Evolutionary conservation across 2,329 filamentous ascomycete species (phyloP), one percentile per base, ranked within the genome.

Genomic region (Aureobasidium melanogenum): DNA sequence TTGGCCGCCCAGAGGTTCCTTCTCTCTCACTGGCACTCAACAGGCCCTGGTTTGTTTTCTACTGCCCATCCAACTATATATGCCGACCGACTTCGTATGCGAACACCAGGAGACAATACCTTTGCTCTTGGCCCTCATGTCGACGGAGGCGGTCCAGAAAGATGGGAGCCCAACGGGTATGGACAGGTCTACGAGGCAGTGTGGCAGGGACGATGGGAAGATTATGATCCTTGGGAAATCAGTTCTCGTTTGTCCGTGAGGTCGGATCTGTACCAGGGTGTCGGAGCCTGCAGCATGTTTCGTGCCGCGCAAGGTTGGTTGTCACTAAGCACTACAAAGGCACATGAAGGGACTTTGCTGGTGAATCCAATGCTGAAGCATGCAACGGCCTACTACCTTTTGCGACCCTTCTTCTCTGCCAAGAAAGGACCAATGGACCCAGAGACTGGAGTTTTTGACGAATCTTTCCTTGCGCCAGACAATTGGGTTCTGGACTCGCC

Each of bases 291-390:
- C 73, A 87, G 82, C 46, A 90, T 91, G 79, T 91, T 96, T 74
- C 82, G 92, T 36, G 88, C 91, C 81, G 93, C 89, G 73, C 92
- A 97, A 74, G 91, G 91, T 17, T 97, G 92, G 92, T 74, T 97
- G 57, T 36, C 30, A 36, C 30, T 51, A 36, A 91, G 86, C 62
- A 76, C 78, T 15, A 87, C 84, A 0, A 84, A 80, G 0, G 88
- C 89, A 0, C 80, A 80, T 6, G 86, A 96, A 74, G 92, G 92
- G 0, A 93, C 91, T 0, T 74, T 96, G 56, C 79, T 89, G 46
- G 88, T 96, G 1, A 92, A 92, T 67, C 92, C 92, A 0, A 77
- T 95, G 60, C 74, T 94, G 51, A 82, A 82, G 64, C 82, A 89
- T 59, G 84, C 89, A 0, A 94, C 88, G 0, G 86, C 88, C 0